Evolutionary conservation across 805 yeast genomes (phyloP).

Genomic region (Cyberlindnera maclurae): DNA sequence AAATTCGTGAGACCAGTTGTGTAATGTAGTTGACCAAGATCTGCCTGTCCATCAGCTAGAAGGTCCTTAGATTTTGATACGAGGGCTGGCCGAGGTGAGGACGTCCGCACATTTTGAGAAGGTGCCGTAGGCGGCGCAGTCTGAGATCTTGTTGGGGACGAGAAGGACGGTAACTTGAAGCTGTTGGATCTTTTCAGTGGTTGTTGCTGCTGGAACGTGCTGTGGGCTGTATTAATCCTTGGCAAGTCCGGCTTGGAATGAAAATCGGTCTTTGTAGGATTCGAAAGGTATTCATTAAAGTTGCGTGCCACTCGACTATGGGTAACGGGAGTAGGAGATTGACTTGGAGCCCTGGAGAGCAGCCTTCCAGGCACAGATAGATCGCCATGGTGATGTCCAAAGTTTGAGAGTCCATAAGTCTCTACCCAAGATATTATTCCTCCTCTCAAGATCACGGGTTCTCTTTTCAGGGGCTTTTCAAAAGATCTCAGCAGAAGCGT

Average conservation of each 20-base stretch:
- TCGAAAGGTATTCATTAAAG: constrained; percentile 14
- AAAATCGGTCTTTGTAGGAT: constrained; percentile 16
- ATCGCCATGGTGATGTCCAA: constrained; percentile 18
- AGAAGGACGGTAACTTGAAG: constrained; percentile 5
- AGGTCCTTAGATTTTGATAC: constrained; percentile 3
- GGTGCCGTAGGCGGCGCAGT: constrained; percentile 5
- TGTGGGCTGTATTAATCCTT: not conserved
- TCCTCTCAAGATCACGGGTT: constrained; percentile 43
- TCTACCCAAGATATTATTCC: constrained; percentile 45
- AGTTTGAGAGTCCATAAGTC: constrained; percentile 11
- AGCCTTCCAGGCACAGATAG: constrained; percentile 10
- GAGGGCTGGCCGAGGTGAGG: constrained; percentile 8
- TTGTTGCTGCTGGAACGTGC: constrained; percentile 8
- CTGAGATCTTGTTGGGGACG: constrained; percentile 3
- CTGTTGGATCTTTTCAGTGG: constrained; percentile 8
- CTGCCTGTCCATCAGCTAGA: not conserved
- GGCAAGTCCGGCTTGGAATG: not conserved
- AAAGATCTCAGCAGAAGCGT: constrained; percentile 31
- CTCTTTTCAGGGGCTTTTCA: constrained; percentile 30
- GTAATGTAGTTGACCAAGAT: constrained; percentile 23
- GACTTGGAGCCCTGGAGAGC: constrained; percentile 9
- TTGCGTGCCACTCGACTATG: constrained; percentile 4
- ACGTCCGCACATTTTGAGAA: not conserved
- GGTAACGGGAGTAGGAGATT: not conserved
- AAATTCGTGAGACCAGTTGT: constrained; percentile 71